These are phyloP conservation scores for Sphaerulina vaccinii DNA, from an alignment of 2,329 filamentous ascomycete genomes.

Conservation along the genomic window DNA sequence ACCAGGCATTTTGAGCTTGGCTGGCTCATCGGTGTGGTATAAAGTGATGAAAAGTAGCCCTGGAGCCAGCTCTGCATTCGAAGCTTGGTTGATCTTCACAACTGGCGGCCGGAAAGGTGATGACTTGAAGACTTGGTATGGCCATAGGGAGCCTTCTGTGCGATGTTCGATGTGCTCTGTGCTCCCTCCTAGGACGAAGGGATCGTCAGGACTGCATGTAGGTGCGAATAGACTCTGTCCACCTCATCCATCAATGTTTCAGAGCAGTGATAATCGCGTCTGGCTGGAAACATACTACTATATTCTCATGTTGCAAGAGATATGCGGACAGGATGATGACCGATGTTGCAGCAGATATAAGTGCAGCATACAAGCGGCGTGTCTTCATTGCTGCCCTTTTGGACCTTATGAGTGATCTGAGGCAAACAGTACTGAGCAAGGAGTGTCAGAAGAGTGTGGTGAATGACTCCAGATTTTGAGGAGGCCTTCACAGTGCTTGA, in stretches of 20 bases:
- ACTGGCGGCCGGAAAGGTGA: constrained; percentile 15
- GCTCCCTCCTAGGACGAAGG: not conserved
- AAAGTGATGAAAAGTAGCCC: constrained; percentile 27
- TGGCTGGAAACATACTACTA: no score
- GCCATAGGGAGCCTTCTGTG: constrained; percentile 4
- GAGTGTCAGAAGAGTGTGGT: no score
- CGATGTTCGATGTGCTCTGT: not conserved
- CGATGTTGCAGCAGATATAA: not conserved
- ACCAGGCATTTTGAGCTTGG: constrained; percentile 16
- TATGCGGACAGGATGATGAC: not conserved
- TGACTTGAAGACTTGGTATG: constrained; percentile 19
- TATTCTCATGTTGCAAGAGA: not conserved
- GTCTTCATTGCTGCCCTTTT: not conserved
- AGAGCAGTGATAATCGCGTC: no score
- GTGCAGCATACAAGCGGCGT: not conserved
- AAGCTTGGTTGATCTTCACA: constrained; percentile 13
- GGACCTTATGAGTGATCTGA: no score
- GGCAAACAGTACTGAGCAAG: no score
- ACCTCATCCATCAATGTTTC: not conserved
- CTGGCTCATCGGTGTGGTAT: constrained; percentile 12
- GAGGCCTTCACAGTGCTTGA: no score
- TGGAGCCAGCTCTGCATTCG: constrained; percentile 7
- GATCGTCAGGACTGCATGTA: not conserved
- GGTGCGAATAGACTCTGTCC: not conserved
- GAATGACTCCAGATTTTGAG: no score